Base-by-base conservation (phyloP, 345 rosid species). In the Salix arbutifolia region DNA sequence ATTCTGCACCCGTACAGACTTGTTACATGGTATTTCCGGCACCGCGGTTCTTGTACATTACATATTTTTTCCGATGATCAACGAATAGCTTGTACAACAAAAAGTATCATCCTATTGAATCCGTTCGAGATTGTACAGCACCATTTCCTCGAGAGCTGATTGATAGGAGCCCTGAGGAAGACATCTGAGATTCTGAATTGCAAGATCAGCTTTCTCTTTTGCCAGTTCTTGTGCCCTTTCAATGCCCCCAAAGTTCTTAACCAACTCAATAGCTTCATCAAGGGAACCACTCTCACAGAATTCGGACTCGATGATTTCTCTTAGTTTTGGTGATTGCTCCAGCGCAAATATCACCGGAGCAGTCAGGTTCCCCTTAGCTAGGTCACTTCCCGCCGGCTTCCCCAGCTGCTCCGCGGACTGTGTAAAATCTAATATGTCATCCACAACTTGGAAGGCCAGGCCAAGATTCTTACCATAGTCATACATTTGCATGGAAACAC, bases 381-480 rank as follows among this genome's bases (percentile, higher is more conserved):
- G 79, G 85, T 96, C 98, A 77, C 88, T 90, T 19, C 91, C 99
- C 0, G 95, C 91, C 13, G 98, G 98, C 84, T 93, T 96, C 77
- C 99, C 98, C 62, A 92, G 86, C 88, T 92, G 97, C 88, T 92
- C 95, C 1, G 97, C 86, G 1, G 99, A 89, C 78, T 93, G 94
- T 46, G 99, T 93, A 60, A 96, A 96, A 82, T 96, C 99, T 80
- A 96, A 60, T 81, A 96, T 90, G 88, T 92, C 99, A 72, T 93
- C 98, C 11, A 91, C 94, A 17, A 96, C 91, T 84, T 93, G 98
- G 77, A 92, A 96, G 48, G 98, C 91, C n/a, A 93, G 84, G 21
- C 99, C 99, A 9, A 96, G 92, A 83, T 93, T 96, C 87, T 80
- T 93, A 6, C 98, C 98, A 1, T 88, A 93, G 28, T 93, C 89